phyloP scores from a whole-genome alignment of 306 rosid species.

The Corylus heterophylla region DNA sequence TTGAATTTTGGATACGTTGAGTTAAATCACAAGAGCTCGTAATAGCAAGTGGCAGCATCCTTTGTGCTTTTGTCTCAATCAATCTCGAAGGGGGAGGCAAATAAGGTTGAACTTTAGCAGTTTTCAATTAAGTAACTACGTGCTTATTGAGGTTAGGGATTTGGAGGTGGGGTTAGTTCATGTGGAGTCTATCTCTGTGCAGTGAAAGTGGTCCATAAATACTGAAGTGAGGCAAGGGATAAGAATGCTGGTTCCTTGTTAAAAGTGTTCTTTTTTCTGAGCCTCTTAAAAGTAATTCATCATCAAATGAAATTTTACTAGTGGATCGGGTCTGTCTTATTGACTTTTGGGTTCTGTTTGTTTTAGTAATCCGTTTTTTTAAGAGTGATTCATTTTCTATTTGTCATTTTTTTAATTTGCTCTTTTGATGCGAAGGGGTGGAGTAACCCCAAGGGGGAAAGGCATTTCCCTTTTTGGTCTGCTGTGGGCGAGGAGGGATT shows the following conservation, averaged over 20 bases:
- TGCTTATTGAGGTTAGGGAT: background rate
- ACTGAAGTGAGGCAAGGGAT: background rate
- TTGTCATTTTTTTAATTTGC: no score
- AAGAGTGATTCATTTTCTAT: no score
- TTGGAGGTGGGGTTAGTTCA: background rate
- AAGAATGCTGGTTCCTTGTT: constrained; percentile 8
- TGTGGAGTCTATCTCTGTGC: background rate
- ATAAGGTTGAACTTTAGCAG: background rate
- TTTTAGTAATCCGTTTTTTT: background rate
- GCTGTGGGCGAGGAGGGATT: no score
- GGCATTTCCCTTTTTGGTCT: no score
- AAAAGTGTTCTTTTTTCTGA: background rate
- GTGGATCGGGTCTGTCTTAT: background rate
- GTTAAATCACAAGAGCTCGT: constrained; percentile 2
- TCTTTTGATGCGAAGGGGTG: no score
- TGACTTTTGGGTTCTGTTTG: background rate
- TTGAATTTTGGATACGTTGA: background rate
- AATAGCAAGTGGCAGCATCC: background rate
- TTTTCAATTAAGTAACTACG: background rate
- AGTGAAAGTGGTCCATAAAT: background rate
- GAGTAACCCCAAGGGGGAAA: no score
- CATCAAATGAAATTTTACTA: background rate
- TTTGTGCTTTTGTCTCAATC: background rate
- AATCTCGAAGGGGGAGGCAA: background rate
- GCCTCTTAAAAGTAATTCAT: background rate